A percentile compares a stretch with the other conserved stretches of the same genome.
Conservation (phyloP, 176 grass and related monocot species). For the Oryza nivara region DNA sequence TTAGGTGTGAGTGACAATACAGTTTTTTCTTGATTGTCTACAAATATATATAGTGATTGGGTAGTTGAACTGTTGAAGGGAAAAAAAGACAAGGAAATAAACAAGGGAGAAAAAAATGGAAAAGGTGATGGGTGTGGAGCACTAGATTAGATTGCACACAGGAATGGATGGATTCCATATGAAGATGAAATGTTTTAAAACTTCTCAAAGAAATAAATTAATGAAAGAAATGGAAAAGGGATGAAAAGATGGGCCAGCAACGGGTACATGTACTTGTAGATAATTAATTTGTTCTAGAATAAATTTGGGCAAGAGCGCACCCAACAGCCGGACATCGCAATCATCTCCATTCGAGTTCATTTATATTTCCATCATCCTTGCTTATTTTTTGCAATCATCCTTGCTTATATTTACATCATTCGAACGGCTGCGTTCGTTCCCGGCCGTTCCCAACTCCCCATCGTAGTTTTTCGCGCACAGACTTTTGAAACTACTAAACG, state of each 20-base stretch:
- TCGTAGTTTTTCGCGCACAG: too few relatives aligned
- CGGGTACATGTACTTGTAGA: conserved; percentile 27
- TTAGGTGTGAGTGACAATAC: conserved; percentile 12
- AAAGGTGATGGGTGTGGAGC: conserved; percentile 35
- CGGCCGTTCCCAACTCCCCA: too few relatives aligned
- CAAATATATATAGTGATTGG: conserved; percentile 5
- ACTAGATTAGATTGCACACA: conserved; percentile 54
- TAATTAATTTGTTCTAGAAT: conserved; percentile 20
- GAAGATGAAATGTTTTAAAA: conserved; percentile 27
- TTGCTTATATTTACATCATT: too few relatives aligned
- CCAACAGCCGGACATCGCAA: conserved; percentile 29
- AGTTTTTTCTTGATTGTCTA: conserved; percentile 21
- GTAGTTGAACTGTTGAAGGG: conserved; percentile 4
- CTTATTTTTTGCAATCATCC: background rate
- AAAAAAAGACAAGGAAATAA: conserved; percentile 17
- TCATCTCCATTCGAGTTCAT: conserved; percentile 38
- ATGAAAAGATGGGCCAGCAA: conserved; percentile 11
- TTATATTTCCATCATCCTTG: conserved; percentile 41
- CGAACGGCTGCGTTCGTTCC: too few relatives aligned
- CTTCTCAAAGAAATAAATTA: conserved; percentile 18
- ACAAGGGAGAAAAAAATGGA: conserved; percentile 12
- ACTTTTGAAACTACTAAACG: too few relatives aligned
- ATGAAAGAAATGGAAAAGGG: conserved; percentile 25
- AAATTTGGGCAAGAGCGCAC: conserved; percentile 47
- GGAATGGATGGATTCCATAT: conserved; percentile 18